Percentiles rank a stretch among this genome's conserved stretches.
These are phyloP conservation scores for Psilocybe mexicana DNA, from an alignment of 1,284 basidiomycete species.

Conservation along the genomic window DNA sequence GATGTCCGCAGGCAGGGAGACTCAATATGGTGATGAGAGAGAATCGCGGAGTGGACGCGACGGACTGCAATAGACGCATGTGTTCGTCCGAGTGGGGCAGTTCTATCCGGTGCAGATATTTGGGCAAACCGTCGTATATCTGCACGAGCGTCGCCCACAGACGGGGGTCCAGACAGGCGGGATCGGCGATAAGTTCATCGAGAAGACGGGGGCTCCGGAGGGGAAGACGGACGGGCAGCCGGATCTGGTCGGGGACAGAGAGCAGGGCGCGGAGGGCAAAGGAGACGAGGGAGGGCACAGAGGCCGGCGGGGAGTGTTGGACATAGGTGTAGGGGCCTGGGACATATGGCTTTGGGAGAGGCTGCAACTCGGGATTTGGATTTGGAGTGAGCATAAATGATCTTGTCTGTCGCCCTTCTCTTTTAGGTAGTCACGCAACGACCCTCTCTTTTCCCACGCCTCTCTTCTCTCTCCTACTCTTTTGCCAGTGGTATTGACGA, in stretches of 20 bases:
- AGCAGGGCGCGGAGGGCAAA: constrained; percentile 26
- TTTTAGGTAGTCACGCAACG: constrained; percentile 17
- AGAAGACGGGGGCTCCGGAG: constrained; percentile 31
- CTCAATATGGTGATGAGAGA: constrained; percentile 63
- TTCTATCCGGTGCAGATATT: constrained; percentile 39
- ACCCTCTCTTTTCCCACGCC: constrained; percentile 10
- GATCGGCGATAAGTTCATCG: constrained; percentile 27
- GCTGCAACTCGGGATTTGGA: not conserved
- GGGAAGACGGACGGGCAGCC: constrained; percentile 24
- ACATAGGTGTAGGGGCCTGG: constrained; percentile 25
- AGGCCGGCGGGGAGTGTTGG: not conserved
- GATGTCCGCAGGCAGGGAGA: constrained; percentile 47
- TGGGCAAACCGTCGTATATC: constrained; percentile 54
- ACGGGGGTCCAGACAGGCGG: constrained; percentile 48
- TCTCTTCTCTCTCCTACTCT: constrained; percentile 13
- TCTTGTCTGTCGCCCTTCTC: not conserved
- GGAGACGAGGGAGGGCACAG: constrained; percentile 26
- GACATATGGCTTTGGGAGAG: constrained; percentile 20
- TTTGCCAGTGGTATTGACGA: constrained; percentile 19
- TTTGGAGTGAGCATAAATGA: constrained; percentile 14
- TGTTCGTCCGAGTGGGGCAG: constrained; percentile 55
- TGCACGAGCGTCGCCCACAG: constrained; percentile 65
- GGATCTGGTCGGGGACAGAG: constrained; percentile 23
- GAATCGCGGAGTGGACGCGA: constrained; percentile 54
- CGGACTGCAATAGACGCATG: constrained; percentile 56